Evolutionary conservation across 116 monocot species (phyloP), one percentile per base, ranked within the genome.

Genomic region (Posidonia oceanica): DNA sequence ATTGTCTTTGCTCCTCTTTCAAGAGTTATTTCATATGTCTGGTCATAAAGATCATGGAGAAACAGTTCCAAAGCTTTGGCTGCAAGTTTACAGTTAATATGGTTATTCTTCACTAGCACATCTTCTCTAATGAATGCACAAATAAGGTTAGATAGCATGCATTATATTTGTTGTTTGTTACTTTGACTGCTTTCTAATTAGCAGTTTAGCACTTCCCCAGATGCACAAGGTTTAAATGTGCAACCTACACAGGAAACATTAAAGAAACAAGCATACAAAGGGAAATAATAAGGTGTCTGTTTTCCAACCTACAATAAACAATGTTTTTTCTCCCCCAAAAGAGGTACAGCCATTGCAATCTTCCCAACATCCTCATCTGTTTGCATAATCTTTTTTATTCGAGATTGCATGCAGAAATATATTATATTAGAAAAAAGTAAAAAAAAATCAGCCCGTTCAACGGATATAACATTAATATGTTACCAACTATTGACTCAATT

Each of bases 341-440:
- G 83, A 68, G 94, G 94, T 42, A 90, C 90, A 59, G 90, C 83
- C 67, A 85, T 61, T 69, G 94, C 94, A 72, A 94, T 94, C 83
- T 94, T 94, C 51, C 94, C 94, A 64, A 94, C 80, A 76, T 90
- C 94, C 81, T 94, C 94, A 77, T 94, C 94, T 39, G 87, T 68
- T 83, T 94, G 90, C 94, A 94, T 94, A 63, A 94, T 94, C 74
- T 90, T 94, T 73, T 94, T 94, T 57, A 94, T 94, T 67, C 94
- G 84, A 61, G 90, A 68, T 90, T 90, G 81, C 59, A 69, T 78
- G 52, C 17, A 74, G 54, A 41, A 68, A 20, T n/a, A 10, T 6
- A 21, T 59, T 23, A 55, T 59, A 15, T 21, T 59, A 39, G 5
- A 18, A 44, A 59, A 14, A 23, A 22, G 39, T 44, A 23, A 7